Base-by-base conservation (phyloP, 208 protist species). In the Angomonas deanei region DNA sequence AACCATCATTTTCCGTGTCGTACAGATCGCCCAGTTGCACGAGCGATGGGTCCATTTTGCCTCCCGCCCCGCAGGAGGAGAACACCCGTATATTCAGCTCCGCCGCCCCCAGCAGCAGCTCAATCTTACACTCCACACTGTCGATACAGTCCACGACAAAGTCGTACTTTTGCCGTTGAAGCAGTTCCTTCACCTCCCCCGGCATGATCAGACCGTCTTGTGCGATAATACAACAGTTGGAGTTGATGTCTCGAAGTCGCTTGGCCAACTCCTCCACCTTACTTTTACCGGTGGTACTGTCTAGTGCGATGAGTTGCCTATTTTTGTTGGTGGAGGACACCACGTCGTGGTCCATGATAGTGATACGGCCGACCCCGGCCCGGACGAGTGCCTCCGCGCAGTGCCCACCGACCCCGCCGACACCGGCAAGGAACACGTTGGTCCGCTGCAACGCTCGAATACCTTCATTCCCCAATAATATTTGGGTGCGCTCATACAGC, bases 61-160 rank as follows among this genome's bases (percentile, higher is more conserved):
- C 86, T 19, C 90, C 92, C 0, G 92, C 92, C 15, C 92, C 88
- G 56, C 89, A 88, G 5, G 86, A 91, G 34, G 82, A 68, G 52
- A 89, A 92, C 1, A 91, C 81, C 31, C 68, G 72, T 17, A 94
- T 15, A n/a, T 74, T 63, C 47, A 81, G 68, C 61, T 76, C 66
- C 53, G 81, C 76, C 0, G 82, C 76, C 0, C 81, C 74, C 1
- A 68, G 69, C 17, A 97, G 77, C 30, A 97, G 74, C 1, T 82
- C 74, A 3, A 93, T 79, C 61, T 97, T 97, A 66, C 86, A 93
- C 26, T 86, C 77, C 13, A 96, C 78, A 55, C 84, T 95, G 69
- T 97, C 92, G 53, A 97, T 97, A 76, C 86, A 93, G 61, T 96
- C 92, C 32, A 96, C 80, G 1, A 97, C 80, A 50, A 76, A 93